Base-by-base conservation (phyloP, 2,329 filamentous ascomycete species). In the Ploettnerulaceae sp. region DNA sequence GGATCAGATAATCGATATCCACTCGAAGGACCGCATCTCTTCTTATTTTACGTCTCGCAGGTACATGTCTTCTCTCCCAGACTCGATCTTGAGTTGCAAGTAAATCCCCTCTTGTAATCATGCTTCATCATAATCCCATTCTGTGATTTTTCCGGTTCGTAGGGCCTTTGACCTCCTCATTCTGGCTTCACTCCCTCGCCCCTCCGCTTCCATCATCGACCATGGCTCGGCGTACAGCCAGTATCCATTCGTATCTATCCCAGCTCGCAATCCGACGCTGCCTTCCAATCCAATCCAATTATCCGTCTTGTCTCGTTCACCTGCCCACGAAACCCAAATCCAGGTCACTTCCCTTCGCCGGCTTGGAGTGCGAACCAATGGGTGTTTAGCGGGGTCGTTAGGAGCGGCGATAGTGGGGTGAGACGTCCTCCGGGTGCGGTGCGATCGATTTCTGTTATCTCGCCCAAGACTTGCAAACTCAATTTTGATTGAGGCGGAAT, bases 321-420 rank as follows among this genome's bases (percentile, higher is more conserved):
- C n/a, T n/a, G n/a, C n/a, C n/a, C n/a, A n/a, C n/a, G n/a, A n/a
- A n/a, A n/a, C n/a, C n/a, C n/a, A n/a, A n/a, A 31, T 37, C 33
- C 22, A 32, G 34, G 25, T 46, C 37, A 50, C 37, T 26, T 25
- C 33, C 42, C 26, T 50, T 45, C 42, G 24, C 18, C 24, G 25
- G 31, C 9, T 28, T 38, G 18, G 18, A 33, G 28, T 20, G 21
- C 20, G 21, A 41, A 34, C 43, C 34, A 42, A 24, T 42, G 15
- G 29, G 25, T 1, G 21, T 22, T 38, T 39, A 33, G 43, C 38
- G 43, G 48, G 43, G 48, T 50, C 43, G 47, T 47, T 31, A 33
- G 45, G 28, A 24, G 26, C 12, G 11, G 15, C 24, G 33, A 26
- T 44, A 38, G 43, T 44, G 48, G 48, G 43, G 48, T 50, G 43